These are phyloP conservation scores for Apiosordaria backusii DNA, from an alignment of 495 filamentous ascomycete genomes.

Conservation along the genomic window DNA sequence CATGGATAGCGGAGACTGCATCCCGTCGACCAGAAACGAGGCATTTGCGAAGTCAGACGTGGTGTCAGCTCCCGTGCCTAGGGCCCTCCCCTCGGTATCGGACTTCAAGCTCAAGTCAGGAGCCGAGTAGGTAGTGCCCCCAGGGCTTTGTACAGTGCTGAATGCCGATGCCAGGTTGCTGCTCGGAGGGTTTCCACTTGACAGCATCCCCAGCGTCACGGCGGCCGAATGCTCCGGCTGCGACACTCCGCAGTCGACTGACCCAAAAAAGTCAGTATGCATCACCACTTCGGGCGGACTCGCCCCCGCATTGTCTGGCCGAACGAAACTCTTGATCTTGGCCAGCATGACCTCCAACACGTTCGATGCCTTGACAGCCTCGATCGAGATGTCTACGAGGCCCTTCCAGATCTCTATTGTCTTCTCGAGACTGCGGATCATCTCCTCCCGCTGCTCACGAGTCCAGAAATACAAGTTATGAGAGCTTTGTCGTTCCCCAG, in stretches of 20 bases:
- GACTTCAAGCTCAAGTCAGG: slow-evolving; percentile 33
- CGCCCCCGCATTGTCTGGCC: slow-evolving; percentile 16
- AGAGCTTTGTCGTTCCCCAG: slow-evolving; percentile 34
- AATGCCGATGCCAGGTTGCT: slow-evolving; percentile 29
- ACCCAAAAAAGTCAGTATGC: slow-evolving; percentile 32
- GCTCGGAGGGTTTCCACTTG: slow-evolving; percentile 64
- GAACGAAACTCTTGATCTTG: slow-evolving; percentile 56
- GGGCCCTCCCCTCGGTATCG: background rate
- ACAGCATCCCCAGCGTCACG: slow-evolving; percentile 78
- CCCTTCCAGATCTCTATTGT: slow-evolving; percentile 75
- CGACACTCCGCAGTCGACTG: slow-evolving; percentile 34
- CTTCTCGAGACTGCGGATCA: slow-evolving; percentile 69
- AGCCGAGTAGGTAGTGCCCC: slow-evolving; percentile 37
- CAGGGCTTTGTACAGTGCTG: slow-evolving; percentile 35
- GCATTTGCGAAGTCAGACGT: slow-evolving; percentile 52
- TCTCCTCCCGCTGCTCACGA: slow-evolving; percentile 66
- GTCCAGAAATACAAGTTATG: slow-evolving; percentile 64
- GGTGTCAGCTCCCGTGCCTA: slow-evolving; percentile 21
- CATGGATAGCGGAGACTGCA: slow-evolving; percentile 55
- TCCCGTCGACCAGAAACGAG: slow-evolving; percentile 50
- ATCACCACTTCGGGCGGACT: slow-evolving; percentile 20
- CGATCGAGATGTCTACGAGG: slow-evolving; percentile 71
- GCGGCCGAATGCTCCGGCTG: slow-evolving; percentile 66
- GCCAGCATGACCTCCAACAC: slow-evolving; percentile 74
- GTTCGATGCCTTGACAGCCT: slow-evolving; percentile 79